Base-by-base conservation (phyloP, 352 stramenopile species). In the Phytophthora vignae region DNA sequence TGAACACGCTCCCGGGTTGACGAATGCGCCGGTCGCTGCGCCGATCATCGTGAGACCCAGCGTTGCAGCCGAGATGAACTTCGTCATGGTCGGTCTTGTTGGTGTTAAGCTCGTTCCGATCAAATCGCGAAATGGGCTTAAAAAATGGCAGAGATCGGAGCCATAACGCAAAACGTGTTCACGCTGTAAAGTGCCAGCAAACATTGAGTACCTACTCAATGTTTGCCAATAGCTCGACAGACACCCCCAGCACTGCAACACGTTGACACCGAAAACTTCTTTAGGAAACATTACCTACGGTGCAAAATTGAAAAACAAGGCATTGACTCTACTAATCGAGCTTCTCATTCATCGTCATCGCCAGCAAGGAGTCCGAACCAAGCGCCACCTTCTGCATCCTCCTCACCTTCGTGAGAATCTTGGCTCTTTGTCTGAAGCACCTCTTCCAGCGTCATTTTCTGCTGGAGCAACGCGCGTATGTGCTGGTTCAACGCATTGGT, bases 401-500 rank as follows among this genome's bases (percentile, higher is more conserved):
- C 69, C 5, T 73, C 56, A 2, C 61, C 48, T 36, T 65, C 25
- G 7, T 66, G 38, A 29, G 12, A 44, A 2, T 12, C 25, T 22
- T 72, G 27, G 6, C 60, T 27, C 46, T 77, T 82, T 17, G 49
- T 40, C 10, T 55, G 60, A 7, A 77, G 22, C 5, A 70, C 66
- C 50, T 78, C 76, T 58, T 69, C 54, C 15, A 83, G 48, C 7
- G 72, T 74, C 57, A 73, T 64, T 64, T 76, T 83, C 40, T 71
- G 46, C 46, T 83, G 72, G 22, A 83, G 69, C 8, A 83, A 27
- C 3, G 62, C 65, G 1, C 76, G 68, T 4, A 14, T 76, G 21
- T 66, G 15, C 17, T 55, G 49, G 22, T 78, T 78, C 21, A 80
- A 60, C 29, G 72, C 76, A 46, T 83, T 83, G 21, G 76, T 80